Evolutionary conservation across 2,329 filamentous ascomycete genomes (phyloP).

Genomic region (Samsoniella hepiali): DNA sequence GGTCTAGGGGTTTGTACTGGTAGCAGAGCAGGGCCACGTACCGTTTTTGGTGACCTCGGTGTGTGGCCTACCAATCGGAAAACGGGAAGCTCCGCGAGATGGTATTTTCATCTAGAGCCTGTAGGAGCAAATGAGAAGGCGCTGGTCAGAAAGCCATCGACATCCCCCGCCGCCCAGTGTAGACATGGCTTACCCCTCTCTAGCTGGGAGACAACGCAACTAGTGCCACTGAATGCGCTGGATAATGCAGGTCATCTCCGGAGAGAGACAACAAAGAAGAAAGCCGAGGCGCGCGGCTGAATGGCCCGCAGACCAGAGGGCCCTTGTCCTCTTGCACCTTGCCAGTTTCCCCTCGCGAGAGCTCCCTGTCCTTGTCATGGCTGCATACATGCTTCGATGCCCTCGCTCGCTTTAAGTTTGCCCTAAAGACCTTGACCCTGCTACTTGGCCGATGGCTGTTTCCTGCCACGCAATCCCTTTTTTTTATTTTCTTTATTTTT

Average conservation of each 20-base stretch:
- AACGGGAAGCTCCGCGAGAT: background rate
- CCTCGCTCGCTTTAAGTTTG: background rate
- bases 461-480: background rate
- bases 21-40: background rate
- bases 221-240: background rate
- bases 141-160: background rate
- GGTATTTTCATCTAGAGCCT: background rate
- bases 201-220: background rate
- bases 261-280: background rate
- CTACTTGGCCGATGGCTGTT: background rate
- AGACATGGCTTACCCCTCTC: background rate
- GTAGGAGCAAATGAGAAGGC: background rate
- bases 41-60: background rate
- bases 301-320: conserved; percentile 2
- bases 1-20: background rate
- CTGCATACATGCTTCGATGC: background rate
- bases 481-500: background rate
- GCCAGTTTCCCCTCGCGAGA: background rate
- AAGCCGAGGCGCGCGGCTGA: conserved; percentile 17
- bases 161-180: background rate
- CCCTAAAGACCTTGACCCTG: background rate
- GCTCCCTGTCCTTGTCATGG: background rate
- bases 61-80: background rate
- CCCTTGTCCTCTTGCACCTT: background rate
- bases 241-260: background rate